Conservation (phyloP, 2,329 filamentous ascomycete genomes). For the Hymenoscyphus fraxineus region DNA sequence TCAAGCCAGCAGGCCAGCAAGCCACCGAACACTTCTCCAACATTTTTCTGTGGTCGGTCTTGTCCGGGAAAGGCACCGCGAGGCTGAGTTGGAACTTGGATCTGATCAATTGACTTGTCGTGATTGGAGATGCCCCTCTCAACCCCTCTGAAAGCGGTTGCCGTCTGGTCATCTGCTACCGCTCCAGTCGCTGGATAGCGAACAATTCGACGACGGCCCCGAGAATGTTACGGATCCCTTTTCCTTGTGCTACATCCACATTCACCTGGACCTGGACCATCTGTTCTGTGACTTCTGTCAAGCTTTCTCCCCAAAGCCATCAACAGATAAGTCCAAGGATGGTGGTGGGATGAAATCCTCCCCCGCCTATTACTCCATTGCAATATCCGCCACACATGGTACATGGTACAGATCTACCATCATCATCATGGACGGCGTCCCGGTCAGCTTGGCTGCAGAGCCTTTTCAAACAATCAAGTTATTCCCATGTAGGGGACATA, state of each 20-base stretch:
- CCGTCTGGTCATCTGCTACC: constrained; percentile 8
- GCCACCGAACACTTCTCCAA: not conserved
- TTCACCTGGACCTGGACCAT: not conserved
- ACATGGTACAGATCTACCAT: not conserved
- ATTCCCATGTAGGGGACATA: not conserved
- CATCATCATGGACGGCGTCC: not conserved
- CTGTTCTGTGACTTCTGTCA: not conserved
- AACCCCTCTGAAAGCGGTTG: not conserved
- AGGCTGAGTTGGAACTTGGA: constrained; percentile 3
- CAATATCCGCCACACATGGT: constrained; percentile 4
- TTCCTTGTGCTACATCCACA: not conserved
- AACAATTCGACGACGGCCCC: not conserved
- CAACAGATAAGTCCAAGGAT: not conserved
- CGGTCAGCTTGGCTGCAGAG: not conserved
- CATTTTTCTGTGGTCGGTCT: not conserved
- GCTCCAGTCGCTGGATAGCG: not conserved
- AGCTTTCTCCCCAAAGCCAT: not conserved
- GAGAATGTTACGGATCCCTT: constrained; percentile 8
- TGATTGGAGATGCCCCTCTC: constrained; percentile 1
- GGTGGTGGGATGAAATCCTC: not conserved
- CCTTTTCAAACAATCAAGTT: not conserved
- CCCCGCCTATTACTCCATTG: not conserved
- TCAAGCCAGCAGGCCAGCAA: not conserved
- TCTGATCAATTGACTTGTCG: not conserved
- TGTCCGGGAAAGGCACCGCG: not conserved